Percentiles rank a stretch among this genome's conserved stretches.
Conservation (phyloP, 225 moss, liverwort and hornwort species). For the Asterella californica region DNA sequence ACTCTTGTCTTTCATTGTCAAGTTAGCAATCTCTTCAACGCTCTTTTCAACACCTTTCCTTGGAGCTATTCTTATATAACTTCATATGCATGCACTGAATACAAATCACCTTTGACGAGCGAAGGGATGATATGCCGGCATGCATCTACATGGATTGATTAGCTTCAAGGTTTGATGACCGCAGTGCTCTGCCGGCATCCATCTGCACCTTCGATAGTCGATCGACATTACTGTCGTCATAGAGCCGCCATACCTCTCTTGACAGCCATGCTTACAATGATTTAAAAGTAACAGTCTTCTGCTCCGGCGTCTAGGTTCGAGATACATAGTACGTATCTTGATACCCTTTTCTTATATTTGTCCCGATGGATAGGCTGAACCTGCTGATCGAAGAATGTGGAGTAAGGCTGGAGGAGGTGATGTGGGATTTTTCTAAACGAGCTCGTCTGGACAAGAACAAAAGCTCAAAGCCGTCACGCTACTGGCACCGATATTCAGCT, state of each 20-base stretch:
- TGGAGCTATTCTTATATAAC: not conserved
- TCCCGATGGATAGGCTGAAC: not conserved
- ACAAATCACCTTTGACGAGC: not conserved
- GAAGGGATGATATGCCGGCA: not conserved
- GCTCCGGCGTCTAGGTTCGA: conserved; percentile 4
- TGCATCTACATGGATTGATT: not conserved
- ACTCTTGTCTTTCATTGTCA: not conserved
- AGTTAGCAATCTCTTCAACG: not conserved
- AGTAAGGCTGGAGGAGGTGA: not conserved
- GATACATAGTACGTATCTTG: not conserved
- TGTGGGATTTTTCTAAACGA: not conserved
- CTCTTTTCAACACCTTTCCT: not conserved
- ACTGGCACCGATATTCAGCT: not conserved
- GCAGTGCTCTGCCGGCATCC: not conserved
- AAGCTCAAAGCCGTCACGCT: conserved; percentile 3
- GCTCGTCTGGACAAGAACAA: not conserved
- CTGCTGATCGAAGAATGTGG: not conserved
- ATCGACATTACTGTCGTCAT: not conserved
- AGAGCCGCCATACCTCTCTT: not conserved
- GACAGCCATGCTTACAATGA: not conserved
- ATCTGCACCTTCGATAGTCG: not conserved
- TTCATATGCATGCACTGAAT: not conserved
- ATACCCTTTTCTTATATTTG: not conserved
- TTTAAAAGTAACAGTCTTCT: not conserved
- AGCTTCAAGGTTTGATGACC: not conserved